Base-by-base conservation (phyloP, 179 eudicot species). In the Heliamphora pulchella region DNA sequence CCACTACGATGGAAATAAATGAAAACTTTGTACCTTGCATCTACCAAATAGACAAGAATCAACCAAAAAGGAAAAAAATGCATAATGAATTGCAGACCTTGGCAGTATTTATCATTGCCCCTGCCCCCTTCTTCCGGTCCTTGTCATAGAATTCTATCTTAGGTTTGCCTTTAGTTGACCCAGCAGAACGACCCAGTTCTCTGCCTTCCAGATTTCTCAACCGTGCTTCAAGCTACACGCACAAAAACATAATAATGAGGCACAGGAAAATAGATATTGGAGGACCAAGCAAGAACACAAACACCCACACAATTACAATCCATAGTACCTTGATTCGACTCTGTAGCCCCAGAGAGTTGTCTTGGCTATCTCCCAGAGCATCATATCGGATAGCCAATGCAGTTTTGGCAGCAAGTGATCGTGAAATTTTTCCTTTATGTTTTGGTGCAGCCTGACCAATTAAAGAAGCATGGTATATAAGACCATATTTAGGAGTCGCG, bases 401-500 rank as follows among this genome's bases (percentile, higher is more conserved):
- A 75, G 97, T 70, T 85, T 95, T 95, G 1, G 97, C 91, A 79
- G 98, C 98, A 71, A 95, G 97, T 9, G 98, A 95, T 18, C 98
- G 89, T 47, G 98, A 91, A 59, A 95, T 89, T 79, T 95, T 95
- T 3, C 98, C 98, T 85, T 95, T 95, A 79, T 89, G 89, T 83
- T 95, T 95, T 5, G 98, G 95, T 80, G 97, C 95, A 3, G 98
- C 98, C 86, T 95, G 97, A 51, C 98, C 98, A 87, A 95, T 90
- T 68, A 95, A 78, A 71, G 97, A 93, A 31, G 98, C 98, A 85
- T 95, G 98, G 77, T 91, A 95, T 5, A 95, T 93, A 76, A 95
- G 97, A 53, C 98, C 98, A 53, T 95, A 95, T 73, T 95, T 95
- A 2, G 98, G 98, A 64, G 98, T 95, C 55, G 98, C 95, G 67